These are phyloP conservation scores for Hirschfeldia incana DNA, from an alignment of 345 rosid genomes.

Conservation along the genomic window DNA sequence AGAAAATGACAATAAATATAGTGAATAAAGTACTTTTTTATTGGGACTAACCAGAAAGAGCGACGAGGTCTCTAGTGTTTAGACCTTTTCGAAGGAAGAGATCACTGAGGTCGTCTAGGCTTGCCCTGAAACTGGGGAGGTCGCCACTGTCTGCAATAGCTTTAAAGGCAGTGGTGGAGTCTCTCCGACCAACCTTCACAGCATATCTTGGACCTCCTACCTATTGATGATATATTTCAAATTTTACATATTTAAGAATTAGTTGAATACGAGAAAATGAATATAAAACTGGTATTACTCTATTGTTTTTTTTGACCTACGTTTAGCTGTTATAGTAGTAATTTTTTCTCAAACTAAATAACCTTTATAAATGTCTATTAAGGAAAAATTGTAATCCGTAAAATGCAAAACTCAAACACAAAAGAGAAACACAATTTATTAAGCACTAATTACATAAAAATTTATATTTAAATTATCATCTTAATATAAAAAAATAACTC, in stretches of 20 bases:
- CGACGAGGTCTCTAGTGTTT: conserved; percentile 57
- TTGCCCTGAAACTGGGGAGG: conserved; percentile 46
- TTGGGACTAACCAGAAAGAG: conserved; percentile 47
- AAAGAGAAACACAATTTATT: background rate
- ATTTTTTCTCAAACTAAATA: background rate
- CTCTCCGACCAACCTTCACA: conserved; percentile 54
- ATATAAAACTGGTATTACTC: background rate
- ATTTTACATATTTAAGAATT: background rate
- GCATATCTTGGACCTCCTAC: conserved; percentile 54
- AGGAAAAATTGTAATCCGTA: background rate
- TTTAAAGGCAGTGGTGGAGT: conserved; percentile 47
- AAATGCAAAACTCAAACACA: background rate
- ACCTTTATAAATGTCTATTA: background rate
- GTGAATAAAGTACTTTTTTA: background rate
- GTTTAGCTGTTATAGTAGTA: background rate
- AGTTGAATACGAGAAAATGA: background rate
- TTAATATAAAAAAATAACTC: background rate
- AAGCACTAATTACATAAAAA: background rate
- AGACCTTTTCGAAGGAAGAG: conserved; percentile 51
- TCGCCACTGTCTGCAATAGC: conserved; percentile 39
- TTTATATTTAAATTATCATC: background rate
- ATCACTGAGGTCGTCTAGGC: conserved; percentile 42
- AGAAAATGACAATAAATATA: background rate
- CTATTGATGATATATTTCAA: conserved; percentile 17
- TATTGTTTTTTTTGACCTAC: background rate